Base-by-base conservation (phyloP, 1,139 yeast species). In the Kluyveromyces sp. region DNA sequence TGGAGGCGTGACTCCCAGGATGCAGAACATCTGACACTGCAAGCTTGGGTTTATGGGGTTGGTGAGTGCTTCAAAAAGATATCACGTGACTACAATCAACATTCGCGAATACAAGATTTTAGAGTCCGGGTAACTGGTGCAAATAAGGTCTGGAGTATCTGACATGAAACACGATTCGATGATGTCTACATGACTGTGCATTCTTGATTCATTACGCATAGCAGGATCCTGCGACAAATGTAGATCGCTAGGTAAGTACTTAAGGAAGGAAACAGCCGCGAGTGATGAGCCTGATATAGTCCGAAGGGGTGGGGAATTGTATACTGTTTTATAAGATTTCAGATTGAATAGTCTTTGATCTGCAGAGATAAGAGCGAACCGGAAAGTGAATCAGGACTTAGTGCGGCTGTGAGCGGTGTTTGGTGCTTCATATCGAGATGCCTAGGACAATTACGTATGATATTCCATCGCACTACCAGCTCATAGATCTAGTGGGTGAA, bases 401-500 rank as follows among this genome's bases (percentile, higher is more conserved):
- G n/a, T n/a, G n/a, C n/a, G n/a, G n/a, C n/a, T n/a, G n/a, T n/a
- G n/a, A n/a, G n/a, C n/a, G n/a, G n/a, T n/a, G n/a, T n/a, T n/a
- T n/a, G n/a, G n/a, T n/a, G n/a, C n/a, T n/a, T n/a, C n/a, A 12
- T 11, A 16, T 33, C 7, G 31, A 15, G 31, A 58, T 60, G 60
- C 52, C 63, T 22, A 57, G 83, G 45, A 76, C 77, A 49, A 77
- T 84, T 43, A 75, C 89, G 16, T 89, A 89, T 69, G 87, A 88
- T 58, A 94, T 92, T 20, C 82, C 94, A 36, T 86, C 85, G 47
- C 87, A 85, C 57, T 89, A 89, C 63, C 87, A 86, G 62, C 79
- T 89, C 40, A 70, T 80, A 36, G 94, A 85, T 55, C 78, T 89
- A 48, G 72, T 92, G 30, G 98, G 98, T 19, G 96, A 94, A 59